phyloP scores from a whole-genome alignment of 495 filamentous ascomycete genomes.

The Neurospora sp. region DNA sequence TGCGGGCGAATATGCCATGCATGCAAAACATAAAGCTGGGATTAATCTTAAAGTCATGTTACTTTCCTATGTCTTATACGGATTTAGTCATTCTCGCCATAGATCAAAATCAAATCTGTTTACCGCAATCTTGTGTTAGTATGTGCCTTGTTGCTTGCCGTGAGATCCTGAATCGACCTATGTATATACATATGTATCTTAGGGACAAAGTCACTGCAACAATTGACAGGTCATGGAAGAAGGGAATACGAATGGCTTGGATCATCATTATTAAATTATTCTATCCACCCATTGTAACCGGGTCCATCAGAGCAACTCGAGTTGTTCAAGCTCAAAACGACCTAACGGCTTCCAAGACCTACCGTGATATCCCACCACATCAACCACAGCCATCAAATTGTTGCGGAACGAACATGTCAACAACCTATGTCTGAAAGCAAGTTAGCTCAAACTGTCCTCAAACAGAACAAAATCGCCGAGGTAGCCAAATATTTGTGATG shows the following conservation, averaged over 20 bases:
- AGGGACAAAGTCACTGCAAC: not conserved
- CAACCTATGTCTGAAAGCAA: not conserved
- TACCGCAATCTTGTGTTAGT: not conserved
- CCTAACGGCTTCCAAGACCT: not conserved
- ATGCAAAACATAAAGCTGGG: not conserved
- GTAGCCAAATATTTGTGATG: not conserved
- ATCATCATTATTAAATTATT: not conserved
- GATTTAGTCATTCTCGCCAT: not conserved
- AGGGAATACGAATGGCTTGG: not conserved
- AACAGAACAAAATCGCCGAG: not conserved
- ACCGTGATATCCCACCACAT: not conserved
- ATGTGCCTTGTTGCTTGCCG: not conserved
- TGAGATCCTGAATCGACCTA: not conserved
- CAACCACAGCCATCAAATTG: not conserved
- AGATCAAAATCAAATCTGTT: not conserved
- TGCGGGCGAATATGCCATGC: not conserved
- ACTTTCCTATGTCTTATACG: not conserved
- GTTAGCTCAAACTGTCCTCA: not conserved
- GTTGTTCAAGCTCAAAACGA: too few relatives aligned
- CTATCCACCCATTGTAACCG: not conserved
- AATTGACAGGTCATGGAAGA: not conserved
- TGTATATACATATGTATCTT: not conserved
- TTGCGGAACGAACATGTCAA: not conserved
- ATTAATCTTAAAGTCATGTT: not conserved
- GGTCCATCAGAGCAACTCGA: not conserved